Conservation (phyloP, 352 stramenopile genomes). For the Globisporangium nodosum region DNA sequence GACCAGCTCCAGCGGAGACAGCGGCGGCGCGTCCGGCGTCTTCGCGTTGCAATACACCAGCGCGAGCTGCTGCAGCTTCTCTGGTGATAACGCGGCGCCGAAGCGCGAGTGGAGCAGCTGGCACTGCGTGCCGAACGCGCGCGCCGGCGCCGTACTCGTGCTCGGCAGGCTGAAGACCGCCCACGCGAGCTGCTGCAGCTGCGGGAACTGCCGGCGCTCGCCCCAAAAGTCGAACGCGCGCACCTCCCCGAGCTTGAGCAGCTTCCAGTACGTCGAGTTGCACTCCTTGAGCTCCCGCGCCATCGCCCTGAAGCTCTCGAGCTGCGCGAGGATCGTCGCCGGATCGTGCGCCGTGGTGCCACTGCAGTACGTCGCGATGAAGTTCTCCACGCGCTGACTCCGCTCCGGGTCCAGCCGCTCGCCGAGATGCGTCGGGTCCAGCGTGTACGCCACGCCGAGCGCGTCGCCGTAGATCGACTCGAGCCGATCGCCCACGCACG, state of each 20-base stretch:
- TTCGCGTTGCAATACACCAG: conserved; percentile 59
- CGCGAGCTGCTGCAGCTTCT: conserved; percentile 54
- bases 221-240: conserved; percentile 54
- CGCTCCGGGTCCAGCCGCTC: conserved; percentile 39
- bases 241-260: conserved; percentile 40
- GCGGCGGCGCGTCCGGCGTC: neutral
- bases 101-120: conserved; percentile 38
- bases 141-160: conserved; percentile 26
- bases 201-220: conserved; percentile 47
- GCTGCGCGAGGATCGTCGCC: neutral
- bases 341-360: conserved; percentile 11
- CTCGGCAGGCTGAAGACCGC: conserved; percentile 52
- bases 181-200: conserved; percentile 53
- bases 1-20: neutral
- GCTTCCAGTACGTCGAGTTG: conserved; percentile 51
- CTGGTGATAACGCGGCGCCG: conserved; percentile 22
- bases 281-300: conserved; percentile 44
- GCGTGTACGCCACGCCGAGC: conserved; percentile 52
- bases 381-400: conserved; percentile 36
- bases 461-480: conserved; percentile 54
- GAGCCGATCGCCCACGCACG: conserved; percentile 59
- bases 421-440: conserved; percentile 55
- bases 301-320: conserved; percentile 27
- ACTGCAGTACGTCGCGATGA: conserved; percentile 42
- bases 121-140: conserved; percentile 30